A percentile compares a stretch with the other conserved stretches of the same genome.
These are phyloP conservation scores for Xylaria sp. DNA, from an alignment of 2,329 filamentous ascomycete species.

Conservation along the genomic window DNA sequence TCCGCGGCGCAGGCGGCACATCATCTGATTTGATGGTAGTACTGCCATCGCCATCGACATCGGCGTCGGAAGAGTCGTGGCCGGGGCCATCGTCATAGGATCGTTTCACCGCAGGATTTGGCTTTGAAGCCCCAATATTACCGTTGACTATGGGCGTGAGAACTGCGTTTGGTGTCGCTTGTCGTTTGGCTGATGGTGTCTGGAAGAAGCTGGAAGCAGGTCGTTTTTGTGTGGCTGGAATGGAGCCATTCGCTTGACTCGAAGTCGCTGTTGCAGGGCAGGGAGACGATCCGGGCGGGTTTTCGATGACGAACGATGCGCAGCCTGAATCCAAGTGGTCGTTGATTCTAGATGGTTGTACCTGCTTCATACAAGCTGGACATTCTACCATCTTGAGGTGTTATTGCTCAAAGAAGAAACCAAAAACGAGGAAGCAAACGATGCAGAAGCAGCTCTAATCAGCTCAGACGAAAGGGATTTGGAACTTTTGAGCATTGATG, in stretches of 20 bases:
- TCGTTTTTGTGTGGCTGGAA: slow-evolving; percentile 62
- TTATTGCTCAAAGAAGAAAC: not conserved
- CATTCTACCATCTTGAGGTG: slow-evolving; percentile 70
- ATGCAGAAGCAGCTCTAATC: slow-evolving; percentile 6
- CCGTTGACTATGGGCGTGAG: slow-evolving; percentile 52
- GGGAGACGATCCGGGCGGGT: slow-evolving; percentile 49
- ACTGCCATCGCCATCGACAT: slow-evolving; percentile 36
- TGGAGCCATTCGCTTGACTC: slow-evolving; percentile 50
- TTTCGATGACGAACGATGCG: slow-evolving; percentile 70
- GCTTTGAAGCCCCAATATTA: slow-evolving; percentile 44
- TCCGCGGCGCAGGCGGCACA: slow-evolving; percentile 46
- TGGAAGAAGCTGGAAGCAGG: slow-evolving; percentile 70
- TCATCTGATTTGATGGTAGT: slow-evolving; percentile 42
- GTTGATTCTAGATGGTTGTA: slow-evolving; percentile 83
- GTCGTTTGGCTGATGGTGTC: slow-evolving; percentile 68
- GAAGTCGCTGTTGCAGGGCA: slow-evolving; percentile 51
- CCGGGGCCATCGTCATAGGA: slow-evolving; percentile 65
- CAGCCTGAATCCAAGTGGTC: slow-evolving; percentile 90
- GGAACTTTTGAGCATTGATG: not conserved
- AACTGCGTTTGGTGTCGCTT: slow-evolving; percentile 53
- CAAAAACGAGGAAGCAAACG: not conserved
- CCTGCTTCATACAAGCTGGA: slow-evolving; percentile 81
- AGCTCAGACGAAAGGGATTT: slow-evolving; percentile 1
- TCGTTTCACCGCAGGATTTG: slow-evolving; percentile 59
- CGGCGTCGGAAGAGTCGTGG: slow-evolving; percentile 44